Base-by-base conservation (phyloP, 2,329 filamentous ascomycete genomes). In the Talaromyces albobiverticillius region DNA sequence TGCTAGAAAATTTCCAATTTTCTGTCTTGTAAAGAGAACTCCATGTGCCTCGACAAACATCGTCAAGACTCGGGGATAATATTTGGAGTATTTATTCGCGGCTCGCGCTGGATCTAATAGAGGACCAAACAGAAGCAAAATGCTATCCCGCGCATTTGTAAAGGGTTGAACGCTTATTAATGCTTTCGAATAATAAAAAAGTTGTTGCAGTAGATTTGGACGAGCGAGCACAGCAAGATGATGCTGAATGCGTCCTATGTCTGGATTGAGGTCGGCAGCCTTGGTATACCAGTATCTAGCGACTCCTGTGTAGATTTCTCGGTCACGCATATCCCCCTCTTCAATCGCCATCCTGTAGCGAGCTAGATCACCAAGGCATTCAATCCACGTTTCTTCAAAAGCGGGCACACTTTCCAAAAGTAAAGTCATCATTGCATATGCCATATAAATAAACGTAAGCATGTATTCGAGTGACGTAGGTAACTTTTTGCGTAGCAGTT, bases 331-430 rank as follows among this genome's bases (percentile, higher is more conserved):
- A 58, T 94, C 87, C 23, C 88, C 83, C 38, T 95, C 88, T 67
- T 96, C 92, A 42, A 96, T 91, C 0, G 91, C 90, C 91, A 96
- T 96, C 0, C 87, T 79, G 62, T 95, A 96, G 18, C 92, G 79
- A 0, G 87, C 88, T 0, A 97, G 72, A 64, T 97, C 92, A 0
- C 93, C 93, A 0, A 97, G 74, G 51, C 92, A 96, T 60, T 96
- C 93, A 8, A 95, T 89, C 93, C 93, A 97, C 0, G 89, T 96
- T 54, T 94, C 88, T 50, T 88, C 82, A 60, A 95, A 96, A 0
- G 82, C 79, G 0, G 88, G 85, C 0, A 96, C 89, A 0, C 89
- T 95, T 63, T 97, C 93, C 56, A 91, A 88, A 0, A 96, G 71
- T 0, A 96, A 71, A 0, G 89, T 87, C 82, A 96, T 90, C 84